A percentile compares a stretch with the other conserved stretches of the same genome.
phyloP scores from a whole-genome alignment of 169 alveolate genomes.

The Plasmodium inui region DNA sequence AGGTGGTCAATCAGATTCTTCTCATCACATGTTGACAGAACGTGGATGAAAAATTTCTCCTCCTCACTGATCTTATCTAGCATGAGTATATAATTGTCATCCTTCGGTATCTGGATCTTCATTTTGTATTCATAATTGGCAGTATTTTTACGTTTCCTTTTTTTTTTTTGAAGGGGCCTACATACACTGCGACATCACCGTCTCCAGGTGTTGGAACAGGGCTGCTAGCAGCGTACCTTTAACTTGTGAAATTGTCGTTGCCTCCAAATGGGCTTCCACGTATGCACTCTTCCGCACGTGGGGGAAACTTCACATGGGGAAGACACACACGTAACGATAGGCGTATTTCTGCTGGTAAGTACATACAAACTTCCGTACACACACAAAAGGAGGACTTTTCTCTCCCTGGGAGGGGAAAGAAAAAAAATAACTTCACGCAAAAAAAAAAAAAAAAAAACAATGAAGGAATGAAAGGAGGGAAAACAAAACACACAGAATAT shows the following conservation, averaged over 20 bases:
- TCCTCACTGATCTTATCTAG: slow-evolving; percentile 81
- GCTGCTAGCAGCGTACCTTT: neutral
- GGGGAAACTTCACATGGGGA: neutral
- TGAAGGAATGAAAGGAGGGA: neutral
- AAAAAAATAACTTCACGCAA: neutral
- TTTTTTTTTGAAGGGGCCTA: neutral
- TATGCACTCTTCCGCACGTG: neutral
- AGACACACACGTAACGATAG: neutral
- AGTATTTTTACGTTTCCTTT: neutral
- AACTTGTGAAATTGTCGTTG: neutral
- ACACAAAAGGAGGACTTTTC: neutral
- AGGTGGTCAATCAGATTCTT: slow-evolving; percentile 78
- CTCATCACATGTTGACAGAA: slow-evolving; percentile 77
- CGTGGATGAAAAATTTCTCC: slow-evolving; percentile 81
- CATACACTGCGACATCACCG: neutral
- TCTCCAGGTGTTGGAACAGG: neutral
- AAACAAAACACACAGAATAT: too few species aligned
- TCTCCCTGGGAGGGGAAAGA: neutral
- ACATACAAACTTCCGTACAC: neutral
- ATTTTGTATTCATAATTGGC: slow-evolving; percentile 69
- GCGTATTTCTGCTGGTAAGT: neutral
- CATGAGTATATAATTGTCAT: slow-evolving; percentile 83
- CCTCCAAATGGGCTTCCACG: neutral
- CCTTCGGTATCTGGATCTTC: slow-evolving; percentile 87
- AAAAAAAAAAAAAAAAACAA: neutral